Percentiles rank a stretch among this genome's conserved stretches.
phyloP scores from a whole-genome alignment of 2,329 filamentous ascomycete species.

The Fusarium duplospermum region DNA sequence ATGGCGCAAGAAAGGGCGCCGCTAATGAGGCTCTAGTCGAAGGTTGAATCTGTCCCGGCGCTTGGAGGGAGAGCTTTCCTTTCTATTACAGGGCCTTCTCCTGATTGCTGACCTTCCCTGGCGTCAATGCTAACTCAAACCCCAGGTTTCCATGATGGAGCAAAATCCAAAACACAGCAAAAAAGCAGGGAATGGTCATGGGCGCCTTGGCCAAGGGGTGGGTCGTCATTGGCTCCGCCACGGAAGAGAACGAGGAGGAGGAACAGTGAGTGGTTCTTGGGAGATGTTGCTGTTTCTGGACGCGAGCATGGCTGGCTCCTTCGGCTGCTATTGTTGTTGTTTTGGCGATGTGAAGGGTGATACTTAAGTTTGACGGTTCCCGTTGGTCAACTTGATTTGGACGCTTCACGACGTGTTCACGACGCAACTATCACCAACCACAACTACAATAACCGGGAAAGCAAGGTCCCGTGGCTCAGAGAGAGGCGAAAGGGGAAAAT shows the following conservation, averaged over 20 bases:
- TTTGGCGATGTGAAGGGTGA: not conserved
- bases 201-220: slow-evolving; percentile 4
- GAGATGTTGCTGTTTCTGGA: not conserved
- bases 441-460: not conserved
- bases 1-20: not conserved
- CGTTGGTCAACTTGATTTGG: not conserved
- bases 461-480: not conserved
- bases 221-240: slow-evolving; percentile 27
- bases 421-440: not conserved
- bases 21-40: not conserved
- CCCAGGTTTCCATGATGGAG: slow-evolving; percentile 18
- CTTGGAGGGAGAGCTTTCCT: not conserved
- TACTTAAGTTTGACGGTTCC: slow-evolving; percentile 26
- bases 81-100: not conserved
- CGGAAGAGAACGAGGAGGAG: not conserved
- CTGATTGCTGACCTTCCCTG: not conserved
- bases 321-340: not conserved
- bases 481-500: not conserved
- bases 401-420: slow-evolving; percentile 7
- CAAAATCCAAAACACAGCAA: slow-evolving; percentile 26
- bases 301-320: slow-evolving; percentile 13
- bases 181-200: slow-evolving; percentile 11
- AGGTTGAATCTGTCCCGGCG: not conserved
- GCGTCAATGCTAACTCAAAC: slow-evolving; percentile 1
- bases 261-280: slow-evolving; percentile 26